phyloP scores from a whole-genome alignment of 768 basidiomycete genomes.

The Russula dissimulans region DNA sequence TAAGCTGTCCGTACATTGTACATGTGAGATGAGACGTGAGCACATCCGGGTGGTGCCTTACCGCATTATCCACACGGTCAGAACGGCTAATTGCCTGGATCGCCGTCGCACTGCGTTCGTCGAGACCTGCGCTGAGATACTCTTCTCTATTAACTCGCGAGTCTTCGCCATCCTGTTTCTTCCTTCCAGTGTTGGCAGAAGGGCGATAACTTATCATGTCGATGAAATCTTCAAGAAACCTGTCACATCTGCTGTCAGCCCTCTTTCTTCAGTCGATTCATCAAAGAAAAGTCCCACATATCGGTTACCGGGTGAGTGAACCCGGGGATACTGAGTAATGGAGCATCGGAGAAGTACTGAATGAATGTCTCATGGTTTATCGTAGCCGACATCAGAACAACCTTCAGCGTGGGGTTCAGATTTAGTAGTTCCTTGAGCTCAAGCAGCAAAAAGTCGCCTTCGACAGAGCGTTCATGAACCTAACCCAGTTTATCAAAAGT shows the following conservation, averaged over 20 bases:
- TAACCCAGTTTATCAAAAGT: conserved; percentile 24
- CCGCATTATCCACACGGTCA: conserved; percentile 67
- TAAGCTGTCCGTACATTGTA: background rate
- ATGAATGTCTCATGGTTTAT: conserved; percentile 85
- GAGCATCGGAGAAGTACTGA: conserved; percentile 74
- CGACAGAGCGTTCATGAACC: conserved; percentile 90
- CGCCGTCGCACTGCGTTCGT: conserved; percentile 39
- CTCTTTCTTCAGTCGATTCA: background rate
- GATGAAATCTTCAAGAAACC: conserved; percentile 18
- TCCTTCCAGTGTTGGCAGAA: background rate
- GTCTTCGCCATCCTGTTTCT: conserved; percentile 13
- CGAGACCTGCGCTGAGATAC: conserved; percentile 45
- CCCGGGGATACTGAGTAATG: conserved; percentile 78
- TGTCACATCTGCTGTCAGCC: background rate
- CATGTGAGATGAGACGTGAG: background rate
- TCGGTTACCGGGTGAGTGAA: conserved; percentile 71
- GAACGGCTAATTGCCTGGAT: conserved; percentile 53
- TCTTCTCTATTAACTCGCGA: conserved; percentile 22
- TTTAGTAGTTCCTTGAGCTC: conserved; percentile 70
- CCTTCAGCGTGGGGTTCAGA: conserved; percentile 56
- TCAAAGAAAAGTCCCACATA: conserved; percentile 35
- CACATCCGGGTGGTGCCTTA: conserved; percentile 23
- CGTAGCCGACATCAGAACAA: conserved; percentile 90
- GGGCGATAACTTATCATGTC: conserved; percentile 11
- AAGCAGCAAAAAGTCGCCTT: conserved; percentile 82